A percentile compares a stretch with the other conserved stretches of the same genome.
Conservation (phyloP, 2,329 filamentous ascomycete genomes). For the Trichoderma harzianum region DNA sequence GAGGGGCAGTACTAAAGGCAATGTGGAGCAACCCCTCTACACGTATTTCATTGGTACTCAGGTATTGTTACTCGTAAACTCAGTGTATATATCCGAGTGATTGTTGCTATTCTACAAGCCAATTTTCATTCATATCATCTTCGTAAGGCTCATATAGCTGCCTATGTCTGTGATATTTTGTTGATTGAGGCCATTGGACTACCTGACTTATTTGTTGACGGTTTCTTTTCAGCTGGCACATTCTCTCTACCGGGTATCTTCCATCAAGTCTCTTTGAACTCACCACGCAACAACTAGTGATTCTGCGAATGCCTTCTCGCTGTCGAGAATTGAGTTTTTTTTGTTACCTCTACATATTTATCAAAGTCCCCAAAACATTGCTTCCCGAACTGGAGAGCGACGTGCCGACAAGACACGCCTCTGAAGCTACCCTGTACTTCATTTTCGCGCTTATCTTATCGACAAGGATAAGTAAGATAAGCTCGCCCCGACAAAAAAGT, state of each 20-base stretch:
- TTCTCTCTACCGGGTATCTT: no score
- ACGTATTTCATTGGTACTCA: background rate
- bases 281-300: no score
- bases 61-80: background rate
- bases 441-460: background rate
- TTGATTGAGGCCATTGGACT: background rate
- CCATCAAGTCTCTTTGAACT: no score
- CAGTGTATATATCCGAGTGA: background rate
- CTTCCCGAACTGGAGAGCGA: background rate
- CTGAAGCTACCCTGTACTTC: background rate
- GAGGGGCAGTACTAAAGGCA: background rate
- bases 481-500: slow-evolving; percentile 2
- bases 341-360: background rate
- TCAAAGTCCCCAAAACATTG: background rate
- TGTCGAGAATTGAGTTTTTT: no score
- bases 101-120: background rate
- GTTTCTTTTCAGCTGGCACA: background rate
- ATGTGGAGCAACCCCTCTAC: background rate
- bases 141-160: background rate
- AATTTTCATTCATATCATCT: background rate
- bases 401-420: background rate
- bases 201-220: background rate
- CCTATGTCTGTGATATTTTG: background rate
- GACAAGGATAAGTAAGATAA: slow-evolving; percentile 17
- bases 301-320: no score